Evolutionary conservation across 495 filamentous ascomycete genomes (phyloP), one percentile per base, ranked within the genome.

Genomic region (Mytilinidion resinicola): DNA sequence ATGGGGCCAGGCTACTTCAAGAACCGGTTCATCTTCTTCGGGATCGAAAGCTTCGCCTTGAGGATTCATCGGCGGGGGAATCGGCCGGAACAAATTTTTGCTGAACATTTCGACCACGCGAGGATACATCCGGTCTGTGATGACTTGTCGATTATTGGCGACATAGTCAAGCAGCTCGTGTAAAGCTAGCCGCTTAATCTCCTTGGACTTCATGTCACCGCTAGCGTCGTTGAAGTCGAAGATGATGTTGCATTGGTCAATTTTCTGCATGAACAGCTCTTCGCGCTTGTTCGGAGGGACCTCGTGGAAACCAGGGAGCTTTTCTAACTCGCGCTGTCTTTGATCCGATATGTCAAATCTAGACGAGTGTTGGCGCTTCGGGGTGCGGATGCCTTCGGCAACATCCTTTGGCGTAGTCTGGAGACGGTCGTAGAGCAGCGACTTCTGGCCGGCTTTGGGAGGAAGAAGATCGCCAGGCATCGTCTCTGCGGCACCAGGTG

Each of bases 141-240:
- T 97, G 64, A 99, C 93, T 62, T 95, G 91, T 39, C 93, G 84
- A 67, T 99, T 99, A 72, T 96, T 96, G 63, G 93, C 92, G 51
- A 99, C 92, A 68, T 99, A 99, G 70, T 99, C 93, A 50, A 99
- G 79, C 33, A 99, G 80, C 69, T 99, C 93, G 67, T 99, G 93
- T 42, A 99, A 82, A 47, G 93, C 95, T 67, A 99, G 75, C 64
- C 93, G 83, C 80, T 99, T 99, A 79, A 99, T 96, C 74, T 99
- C 93, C 73, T 99, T 99, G n/a, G 92, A 95, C 72, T 97, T 97
- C 92, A 97, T 97, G 67, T 99, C 93, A 53, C 85, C 91, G 59
- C 89, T 95, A 39, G 95, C 90, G 69, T 99, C 93, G 72, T 96
- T 99, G 77, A 99, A 99, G 73, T 99, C 93, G 67, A 99, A 99